Base-by-base conservation (phyloP, 23 red algal genomes). In the Gracilaria gracilis region DNA sequence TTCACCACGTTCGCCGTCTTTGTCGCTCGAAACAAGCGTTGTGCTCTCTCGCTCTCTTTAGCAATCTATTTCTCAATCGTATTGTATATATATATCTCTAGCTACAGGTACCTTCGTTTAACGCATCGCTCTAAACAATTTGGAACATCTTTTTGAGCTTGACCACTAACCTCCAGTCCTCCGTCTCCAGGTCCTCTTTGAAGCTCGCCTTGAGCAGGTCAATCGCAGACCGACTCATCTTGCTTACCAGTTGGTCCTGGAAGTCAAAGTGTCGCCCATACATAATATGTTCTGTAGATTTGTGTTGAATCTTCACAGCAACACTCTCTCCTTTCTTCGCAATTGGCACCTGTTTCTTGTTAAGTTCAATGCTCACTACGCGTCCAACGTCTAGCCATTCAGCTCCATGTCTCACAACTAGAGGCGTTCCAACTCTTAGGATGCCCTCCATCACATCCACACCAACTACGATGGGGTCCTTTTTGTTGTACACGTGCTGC, bases 401-500 rank as follows among this genome's bases (percentile, higher is more conserved):
- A 61, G 24, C 80, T 3, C 86, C 84, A 65, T 77, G 53, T 66
- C 36, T 73, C 0, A 94, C 97, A 16, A 95, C 94, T 73, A 99
- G 34, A 13, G 93, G 94, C 25, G 94, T 92, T 42, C 91, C 89
- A 25, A 94, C 87, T 23, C 93, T 57, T n/a, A 96, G 86, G 58
- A 99, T 93, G 66, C 97, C 97, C 25, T 96, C 94, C 51, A 86
- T 53, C 58, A 99, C 91, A 66, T 94, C 88, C 19, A 96, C 93
- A 48, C 97, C 97, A 46, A 99, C 17, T 49, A 99, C 94, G 76
- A 99, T 94, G 9, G 97, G 97, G 75, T 96, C 91, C 81, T 96
- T 96, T 81, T 99, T 99, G 93, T 99, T 99, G 76, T 96, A 99
- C 15, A 99, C 67, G 64, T 86, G 88, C 50, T 99, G 84, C 21